These are phyloP conservation scores for Coemansia sp. DNA, from an alignment of 192 early-diverging fungal genomes.

Conservation along the genomic window DNA sequence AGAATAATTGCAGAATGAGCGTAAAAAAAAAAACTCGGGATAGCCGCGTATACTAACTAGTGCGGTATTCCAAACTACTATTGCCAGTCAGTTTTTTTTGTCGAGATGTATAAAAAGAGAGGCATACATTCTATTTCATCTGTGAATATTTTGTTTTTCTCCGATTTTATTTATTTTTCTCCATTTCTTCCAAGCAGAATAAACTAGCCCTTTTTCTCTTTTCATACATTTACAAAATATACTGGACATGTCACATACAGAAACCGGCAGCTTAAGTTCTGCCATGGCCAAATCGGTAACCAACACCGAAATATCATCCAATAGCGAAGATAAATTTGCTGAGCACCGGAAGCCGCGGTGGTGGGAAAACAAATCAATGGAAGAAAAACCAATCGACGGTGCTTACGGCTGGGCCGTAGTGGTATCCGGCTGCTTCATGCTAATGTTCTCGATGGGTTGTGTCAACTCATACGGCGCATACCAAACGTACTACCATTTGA, in stretches of 20 bases:
- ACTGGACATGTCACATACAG: conserved; percentile 8
- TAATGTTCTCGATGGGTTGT: conserved; percentile 57
- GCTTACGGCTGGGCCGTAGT: conserved; percentile 58
- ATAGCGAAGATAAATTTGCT: not conserved
- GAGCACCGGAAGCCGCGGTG: conserved; percentile 14
- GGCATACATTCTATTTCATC: no score
- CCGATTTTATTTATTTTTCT: not conserved
- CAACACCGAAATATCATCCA: not conserved
- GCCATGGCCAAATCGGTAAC: conserved; percentile 6
- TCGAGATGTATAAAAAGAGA: no score
- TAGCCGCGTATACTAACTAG: no score
- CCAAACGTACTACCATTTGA: conserved; percentile 43
- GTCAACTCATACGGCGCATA: conserved; percentile 60
- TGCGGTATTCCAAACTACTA: no score
- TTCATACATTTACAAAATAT: not conserved
- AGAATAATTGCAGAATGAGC: no score
- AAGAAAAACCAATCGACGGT: conserved; percentile 33
- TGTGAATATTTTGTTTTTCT: no score
- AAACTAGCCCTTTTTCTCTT: not conserved
- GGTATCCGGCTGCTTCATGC: conserved; percentile 50
- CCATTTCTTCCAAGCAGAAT: not conserved
- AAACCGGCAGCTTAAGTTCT: conserved; percentile 8
- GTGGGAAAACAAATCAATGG: conserved; percentile 48
- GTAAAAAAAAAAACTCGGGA: no score
- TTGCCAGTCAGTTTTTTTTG: no score